These are phyloP conservation scores for Talaromyces sp. DNA, from an alignment of 2,329 filamentous ascomycete species.

Conservation along the genomic window DNA sequence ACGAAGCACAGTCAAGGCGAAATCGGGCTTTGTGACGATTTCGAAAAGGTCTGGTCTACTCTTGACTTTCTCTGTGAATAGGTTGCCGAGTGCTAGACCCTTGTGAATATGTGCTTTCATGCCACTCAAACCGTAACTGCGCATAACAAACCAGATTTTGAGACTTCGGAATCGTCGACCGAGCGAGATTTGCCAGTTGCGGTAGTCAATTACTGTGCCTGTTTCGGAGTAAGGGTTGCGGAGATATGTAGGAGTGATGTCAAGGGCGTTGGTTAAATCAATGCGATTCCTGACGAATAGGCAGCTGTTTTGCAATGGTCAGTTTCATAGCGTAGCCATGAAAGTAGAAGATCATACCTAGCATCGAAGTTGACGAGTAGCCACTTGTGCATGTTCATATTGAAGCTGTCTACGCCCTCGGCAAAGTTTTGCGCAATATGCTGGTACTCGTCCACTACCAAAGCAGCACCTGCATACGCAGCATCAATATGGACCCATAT, in stretches of 20 bases:
- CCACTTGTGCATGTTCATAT: constrained; percentile 98
- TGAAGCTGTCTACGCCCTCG: constrained; percentile 75
- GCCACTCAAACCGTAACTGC: constrained; percentile 74
- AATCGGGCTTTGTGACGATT: constrained; percentile 69
- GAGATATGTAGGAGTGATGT: constrained; percentile 76
- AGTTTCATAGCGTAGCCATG: background rate
- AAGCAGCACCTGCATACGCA: constrained; percentile 82
- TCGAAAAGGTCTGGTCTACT: constrained; percentile 67
- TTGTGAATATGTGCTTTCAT: constrained; percentile 69
- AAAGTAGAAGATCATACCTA: constrained; percentile 30
- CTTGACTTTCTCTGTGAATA: constrained; percentile 62
- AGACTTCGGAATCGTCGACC: constrained; percentile 82
- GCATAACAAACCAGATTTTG: constrained; percentile 93
- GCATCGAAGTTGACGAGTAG: constrained; percentile 88
- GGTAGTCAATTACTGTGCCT: constrained; percentile 87
- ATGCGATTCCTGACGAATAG: constrained; percentile 72
- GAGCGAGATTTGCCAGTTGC: constrained; percentile 95
- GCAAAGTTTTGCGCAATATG: constrained; percentile 59
- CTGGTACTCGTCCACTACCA: constrained; percentile 78
- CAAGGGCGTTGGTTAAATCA: constrained; percentile 75
- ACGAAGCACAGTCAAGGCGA: constrained; percentile 74
- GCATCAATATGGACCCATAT: constrained; percentile 94
- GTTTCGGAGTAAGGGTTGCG: constrained; percentile 75
- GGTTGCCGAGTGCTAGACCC: constrained; percentile 66
- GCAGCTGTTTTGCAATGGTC: constrained; percentile 52